Conservation (phyloP, 2,329 filamentous ascomycete genomes). For the Juglanconis juglandina region DNA sequence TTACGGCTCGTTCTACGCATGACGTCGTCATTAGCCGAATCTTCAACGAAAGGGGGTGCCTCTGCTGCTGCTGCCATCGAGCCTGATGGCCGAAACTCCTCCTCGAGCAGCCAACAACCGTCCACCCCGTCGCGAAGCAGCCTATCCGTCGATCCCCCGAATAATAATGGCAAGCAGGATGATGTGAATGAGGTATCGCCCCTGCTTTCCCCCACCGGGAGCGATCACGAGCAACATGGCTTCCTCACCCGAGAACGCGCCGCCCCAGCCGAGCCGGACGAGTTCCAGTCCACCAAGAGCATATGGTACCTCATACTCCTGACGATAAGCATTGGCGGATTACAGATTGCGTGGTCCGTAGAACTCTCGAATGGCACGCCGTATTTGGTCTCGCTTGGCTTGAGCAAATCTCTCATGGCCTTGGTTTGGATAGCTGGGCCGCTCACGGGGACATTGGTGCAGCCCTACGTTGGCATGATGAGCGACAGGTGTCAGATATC, state of each 20-base stretch:
- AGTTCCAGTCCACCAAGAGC: slow-evolving; percentile 68
- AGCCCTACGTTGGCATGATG: slow-evolving; percentile 78
- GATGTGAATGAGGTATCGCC: slow-evolving; percentile 44
- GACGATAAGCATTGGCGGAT: slow-evolving; percentile 79
- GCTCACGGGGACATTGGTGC: slow-evolving; percentile 72
- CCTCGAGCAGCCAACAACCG: slow-evolving; percentile 15
- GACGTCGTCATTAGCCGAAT: slow-evolving; percentile 37
- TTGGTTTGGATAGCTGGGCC: slow-evolving; percentile 83
- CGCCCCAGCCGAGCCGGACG: slow-evolving; percentile 36
- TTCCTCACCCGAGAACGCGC: slow-evolving; percentile 28
- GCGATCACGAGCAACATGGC: slow-evolving; percentile 30
- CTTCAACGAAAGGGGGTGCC: slow-evolving; percentile 27
- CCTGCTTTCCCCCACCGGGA: slow-evolving; percentile 40
- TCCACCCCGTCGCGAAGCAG: slow-evolving; percentile 21
- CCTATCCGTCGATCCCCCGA: slow-evolving; percentile 21
- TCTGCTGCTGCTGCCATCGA: slow-evolving; percentile 19
- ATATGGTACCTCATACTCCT: slow-evolving; percentile 81
- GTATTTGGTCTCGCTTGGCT: slow-evolving; percentile 73
- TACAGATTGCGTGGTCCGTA: slow-evolving; percentile 95
- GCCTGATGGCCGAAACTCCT: slow-evolving; percentile 16
- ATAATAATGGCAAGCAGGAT: slow-evolving; percentile 20
- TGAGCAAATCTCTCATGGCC: slow-evolving; percentile 79
- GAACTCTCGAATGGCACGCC: slow-evolving; percentile 91
- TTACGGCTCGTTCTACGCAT: slow-evolving; percentile 26
- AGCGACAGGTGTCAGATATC: slow-evolving; percentile 72